Evolutionary conservation across 192 early-diverging fungal species (phyloP), one percentile per base, ranked within the genome.

Genomic region (Podila verticillata): DNA sequence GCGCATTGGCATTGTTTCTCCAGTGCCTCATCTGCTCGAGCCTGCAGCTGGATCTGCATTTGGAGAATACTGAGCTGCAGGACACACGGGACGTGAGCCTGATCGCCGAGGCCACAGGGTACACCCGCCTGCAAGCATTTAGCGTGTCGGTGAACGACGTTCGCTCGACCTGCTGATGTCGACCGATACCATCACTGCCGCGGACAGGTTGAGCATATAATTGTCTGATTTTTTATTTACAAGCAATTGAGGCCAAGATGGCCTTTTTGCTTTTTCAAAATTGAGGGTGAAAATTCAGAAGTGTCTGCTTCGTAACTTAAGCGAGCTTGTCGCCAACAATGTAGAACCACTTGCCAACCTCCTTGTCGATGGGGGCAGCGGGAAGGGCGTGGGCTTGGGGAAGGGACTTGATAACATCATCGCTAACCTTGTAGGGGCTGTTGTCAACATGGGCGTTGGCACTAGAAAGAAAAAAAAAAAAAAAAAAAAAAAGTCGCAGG

Each of bases 311-410:
- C 32, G 5, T 57, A 28, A 32, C 28, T 61, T 61, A 60, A 60
- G 22, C 44, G 3, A 49, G 44, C 10, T 67, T 34, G 57, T 80
- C 72, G 72, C 54, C 71, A 47, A 65, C 72, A 65, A 66, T 59
- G 24, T 67, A 80, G 77, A 68, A 80, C 77, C 77, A 80, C 70
- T 80, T 80, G 77, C 72, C 77, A 31, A 80, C 54, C 60, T 94
- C 94, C 22, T 90, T 81, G 68, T 96, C 94, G 83, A 96, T 92
- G 57, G 93, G 86, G n/a, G 86, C 90, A 75, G 82, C 70, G 64
- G 73, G 87, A 72, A 68, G 88, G 83, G 74, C 89, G 69, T 66
- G 73, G 48, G 81, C 87, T 82, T 91, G 82, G 84, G 89, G 89
- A 68, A 89, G 75, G 83, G 80, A 72, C 67, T 86, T 74, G 74